phyloP scores from a whole-genome alignment of 768 basidiomycete genomes.

The Hygrocybe coccinea region DNA sequence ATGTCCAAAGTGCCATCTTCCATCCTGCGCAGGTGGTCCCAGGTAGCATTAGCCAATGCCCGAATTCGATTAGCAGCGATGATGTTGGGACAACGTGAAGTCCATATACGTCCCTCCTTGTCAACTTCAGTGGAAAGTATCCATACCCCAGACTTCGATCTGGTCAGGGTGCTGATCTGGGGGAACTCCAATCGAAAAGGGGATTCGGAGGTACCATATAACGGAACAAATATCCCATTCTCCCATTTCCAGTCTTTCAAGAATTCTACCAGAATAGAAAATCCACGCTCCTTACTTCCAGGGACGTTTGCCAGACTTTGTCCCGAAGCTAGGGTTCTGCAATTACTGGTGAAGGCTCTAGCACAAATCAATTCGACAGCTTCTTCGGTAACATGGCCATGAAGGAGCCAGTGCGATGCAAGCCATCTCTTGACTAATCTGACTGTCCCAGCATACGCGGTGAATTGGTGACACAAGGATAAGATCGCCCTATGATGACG shows the following conservation, averaged over 20 bases:
- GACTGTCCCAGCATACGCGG: slow-evolving; percentile 79
- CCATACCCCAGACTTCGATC: slow-evolving; percentile 54
- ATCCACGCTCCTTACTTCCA: slow-evolving; percentile 73
- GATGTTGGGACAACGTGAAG: slow-evolving; percentile 54
- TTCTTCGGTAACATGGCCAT: slow-evolving; percentile 67
- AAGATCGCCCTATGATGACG: slow-evolving; percentile 81
- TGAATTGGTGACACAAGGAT: slow-evolving; percentile 70
- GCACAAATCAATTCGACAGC: slow-evolving; percentile 84
- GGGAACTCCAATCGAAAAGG: neutral
- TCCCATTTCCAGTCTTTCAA: slow-evolving; percentile 84
- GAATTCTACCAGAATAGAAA: slow-evolving; percentile 66
- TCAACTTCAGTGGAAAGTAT: slow-evolving; percentile 76
- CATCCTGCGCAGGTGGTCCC: slow-evolving; percentile 50
- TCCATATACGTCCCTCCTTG: slow-evolving; percentile 72
- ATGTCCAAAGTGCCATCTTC: slow-evolving; percentile 51
- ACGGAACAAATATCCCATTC: slow-evolving; percentile 64
- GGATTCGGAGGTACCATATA: slow-evolving; percentile 44
- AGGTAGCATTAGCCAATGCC: slow-evolving; percentile 72
- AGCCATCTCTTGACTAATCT: slow-evolving; percentile 92
- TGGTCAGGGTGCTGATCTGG: neutral
- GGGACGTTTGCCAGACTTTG: slow-evolving; percentile 49
- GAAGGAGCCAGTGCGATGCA: slow-evolving; percentile 81
- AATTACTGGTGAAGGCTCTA: slow-evolving; percentile 62
- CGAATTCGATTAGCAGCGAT: slow-evolving; percentile 71
- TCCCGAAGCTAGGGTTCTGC: slow-evolving; percentile 26